These are phyloP conservation scores for Sextonia rubra DNA, from an alignment of 164 flowering plant species.

Conservation along the genomic window DNA sequence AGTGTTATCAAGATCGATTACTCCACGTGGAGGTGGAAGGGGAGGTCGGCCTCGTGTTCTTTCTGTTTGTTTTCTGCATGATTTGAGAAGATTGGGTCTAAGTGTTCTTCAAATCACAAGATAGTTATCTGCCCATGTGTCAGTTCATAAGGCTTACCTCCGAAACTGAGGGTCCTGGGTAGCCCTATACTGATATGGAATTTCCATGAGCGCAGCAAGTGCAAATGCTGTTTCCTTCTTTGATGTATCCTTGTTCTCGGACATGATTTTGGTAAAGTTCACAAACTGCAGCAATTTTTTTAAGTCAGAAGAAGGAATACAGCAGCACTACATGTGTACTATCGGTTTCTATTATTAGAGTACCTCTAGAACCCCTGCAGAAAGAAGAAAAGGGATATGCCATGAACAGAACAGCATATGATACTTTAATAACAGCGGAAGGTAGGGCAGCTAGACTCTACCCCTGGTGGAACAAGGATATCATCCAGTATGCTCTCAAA, in stretches of 20 bases:
- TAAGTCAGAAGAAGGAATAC: background rate
- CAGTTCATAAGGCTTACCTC: constrained; percentile 33
- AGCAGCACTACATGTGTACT: background rate
- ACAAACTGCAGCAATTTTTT: constrained; percentile 49
- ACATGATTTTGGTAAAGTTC: constrained; percentile 75
- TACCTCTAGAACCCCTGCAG: background rate
- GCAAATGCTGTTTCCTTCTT: constrained; percentile 71
- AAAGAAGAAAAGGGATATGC: background rate
- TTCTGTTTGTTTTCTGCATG: background rate
- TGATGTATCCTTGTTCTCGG: constrained; percentile 36
- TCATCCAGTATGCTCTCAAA: too few species aligned
- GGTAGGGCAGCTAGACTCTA: too few species aligned
- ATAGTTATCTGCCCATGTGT: background rate
- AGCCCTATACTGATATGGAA: constrained; percentile 76
- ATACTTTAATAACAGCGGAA: too few species aligned
- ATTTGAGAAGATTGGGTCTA: background rate
- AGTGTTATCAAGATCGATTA: background rate
- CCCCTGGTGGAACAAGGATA: too few species aligned
- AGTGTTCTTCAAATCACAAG: background rate
- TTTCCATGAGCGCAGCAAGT: constrained; percentile 73
- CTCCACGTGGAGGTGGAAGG: constrained; percentile 1
- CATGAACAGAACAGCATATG: background rate
- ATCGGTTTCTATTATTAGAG: background rate
- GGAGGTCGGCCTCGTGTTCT: background rate
- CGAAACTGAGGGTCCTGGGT: constrained; percentile 50